Percentiles rank a stretch among this genome's conserved stretches.
phyloP scores from a whole-genome alignment of 2,329 filamentous ascomycete genomes.

The Diaporthe citri region DNA sequence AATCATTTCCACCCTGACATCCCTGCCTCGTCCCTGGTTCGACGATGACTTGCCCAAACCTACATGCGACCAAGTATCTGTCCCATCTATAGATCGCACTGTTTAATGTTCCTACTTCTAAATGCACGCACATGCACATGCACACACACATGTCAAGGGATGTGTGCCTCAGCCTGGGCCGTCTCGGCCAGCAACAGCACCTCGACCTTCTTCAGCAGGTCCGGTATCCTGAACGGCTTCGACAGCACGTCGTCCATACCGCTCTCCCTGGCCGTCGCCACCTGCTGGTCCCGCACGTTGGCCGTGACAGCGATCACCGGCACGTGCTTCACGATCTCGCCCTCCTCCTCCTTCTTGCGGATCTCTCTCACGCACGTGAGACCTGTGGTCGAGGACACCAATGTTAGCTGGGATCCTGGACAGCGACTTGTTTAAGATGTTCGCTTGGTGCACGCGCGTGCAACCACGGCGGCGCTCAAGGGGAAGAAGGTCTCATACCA shows the following conservation, averaged over 20 bases:
- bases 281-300: slow-evolving; percentile 58
- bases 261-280: slow-evolving; percentile 50
- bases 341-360: slow-evolving; percentile 52
- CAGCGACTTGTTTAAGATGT: neutral
- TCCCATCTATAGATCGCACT: neutral
- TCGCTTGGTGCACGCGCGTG: no score
- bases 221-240: slow-evolving; percentile 68
- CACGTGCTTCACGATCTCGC: slow-evolving; percentile 50
- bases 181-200: slow-evolving; percentile 43
- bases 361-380: slow-evolving; percentile 57
- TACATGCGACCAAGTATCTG: neutral
- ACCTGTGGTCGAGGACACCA: slow-evolving; percentile 35
- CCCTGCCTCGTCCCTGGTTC: no score
- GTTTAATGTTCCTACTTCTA: neutral
- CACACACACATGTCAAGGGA: neutral
- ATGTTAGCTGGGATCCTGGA: neutral
- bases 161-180: slow-evolving; percentile 1
- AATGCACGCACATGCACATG: neutral
- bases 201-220: slow-evolving; percentile 57
- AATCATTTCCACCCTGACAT: neutral
- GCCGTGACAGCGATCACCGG: slow-evolving; percentile 62
- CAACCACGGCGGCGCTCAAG: neutral
- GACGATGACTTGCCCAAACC: neutral
- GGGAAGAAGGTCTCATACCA: slow-evolving; percentile 37
- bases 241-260: slow-evolving; percentile 67